Conservation (phyloP, 2,329 filamentous ascomycete genomes). For the Cytospora piceicola region DNA sequence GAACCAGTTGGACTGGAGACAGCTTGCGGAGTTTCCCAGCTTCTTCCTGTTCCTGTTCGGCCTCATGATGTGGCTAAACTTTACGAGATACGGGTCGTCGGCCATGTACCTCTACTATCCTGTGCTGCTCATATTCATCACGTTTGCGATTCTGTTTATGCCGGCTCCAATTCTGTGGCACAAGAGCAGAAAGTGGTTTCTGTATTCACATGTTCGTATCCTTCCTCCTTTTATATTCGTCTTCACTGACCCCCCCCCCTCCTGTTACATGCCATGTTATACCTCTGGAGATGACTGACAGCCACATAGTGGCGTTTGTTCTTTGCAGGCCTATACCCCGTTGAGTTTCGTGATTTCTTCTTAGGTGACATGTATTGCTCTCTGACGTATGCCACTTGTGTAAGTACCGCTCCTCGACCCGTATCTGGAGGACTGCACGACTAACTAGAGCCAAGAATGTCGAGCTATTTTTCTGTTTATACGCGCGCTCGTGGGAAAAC, state of each 20-base stretch:
- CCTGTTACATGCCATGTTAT: neutral
- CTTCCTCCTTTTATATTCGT: neutral
- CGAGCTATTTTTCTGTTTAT: slow-evolving; percentile 92
- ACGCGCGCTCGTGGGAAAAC: slow-evolving; percentile 75
- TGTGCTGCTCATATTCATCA: slow-evolving; percentile 74
- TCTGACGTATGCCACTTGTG: slow-evolving; percentile 84
- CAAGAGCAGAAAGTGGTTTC: slow-evolving; percentile 80
- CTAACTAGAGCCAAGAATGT: slow-evolving; percentile 64
- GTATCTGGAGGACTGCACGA: rapidly evolving
- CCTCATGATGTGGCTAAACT: slow-evolving; percentile 87
- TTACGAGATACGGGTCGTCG: slow-evolving; percentile 67
- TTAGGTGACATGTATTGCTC: slow-evolving; percentile 98
- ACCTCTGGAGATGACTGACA: slow-evolving; percentile 34
- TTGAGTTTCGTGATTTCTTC: slow-evolving; percentile 97
- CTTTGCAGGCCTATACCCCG: slow-evolving; percentile 84
- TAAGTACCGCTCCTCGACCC: slow-evolving; percentile 51
- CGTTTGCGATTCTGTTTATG: slow-evolving; percentile 71
- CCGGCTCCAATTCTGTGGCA: slow-evolving; percentile 77
- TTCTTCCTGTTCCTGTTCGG: slow-evolving; percentile 80
- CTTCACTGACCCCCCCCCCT: too few species aligned
- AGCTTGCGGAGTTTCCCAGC: slow-evolving; percentile 83
- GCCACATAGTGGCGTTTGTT: slow-evolving; percentile 75
- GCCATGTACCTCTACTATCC: slow-evolving; percentile 85
- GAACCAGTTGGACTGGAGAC: slow-evolving; percentile 85
- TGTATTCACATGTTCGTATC: slow-evolving; percentile 78